Evolutionary conservation across 495 filamentous ascomycete species (phyloP), one percentile per base, ranked within the genome.

Genomic region (Xylaria longipes): DNA sequence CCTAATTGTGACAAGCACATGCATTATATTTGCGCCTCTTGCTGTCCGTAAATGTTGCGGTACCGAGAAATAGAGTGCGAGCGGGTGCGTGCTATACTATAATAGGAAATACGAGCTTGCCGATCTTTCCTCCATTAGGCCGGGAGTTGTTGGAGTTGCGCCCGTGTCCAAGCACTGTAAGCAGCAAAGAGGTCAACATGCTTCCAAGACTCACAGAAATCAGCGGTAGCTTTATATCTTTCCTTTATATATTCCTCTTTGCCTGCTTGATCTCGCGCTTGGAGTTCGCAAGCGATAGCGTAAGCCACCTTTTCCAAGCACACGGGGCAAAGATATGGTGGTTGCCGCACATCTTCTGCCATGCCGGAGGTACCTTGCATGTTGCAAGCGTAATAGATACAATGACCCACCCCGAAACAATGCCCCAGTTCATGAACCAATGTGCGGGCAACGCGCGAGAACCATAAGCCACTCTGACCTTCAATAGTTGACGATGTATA

Each of bases 341-440:
- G 90, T 76, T 93, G 91, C 45, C 90, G 77, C 15, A 84, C 81
- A 77, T 92, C 91, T 78, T 93, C 91, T 12, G 77, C 79, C 29
- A 93, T 78, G 9, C 85, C 82, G 4, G 85, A 85, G 2, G 87
- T 90, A 35, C 88, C 85, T 73, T 92, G 90, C 90, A 93, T 92
- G 37, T 83, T 82, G 72, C 90, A 93, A 0, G 91, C 91, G 72
- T 91, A 92, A 72, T 91, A 93, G 3, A 86, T 78, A 75, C 90
- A 92, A 75, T 92, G 91, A 9, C 77, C 89, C 5, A 92, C 81
- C 0, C 87, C 88, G 58, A 92, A 86, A 75, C 90, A 92, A 71
- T 92, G 91, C 1, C 89, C 89, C 7, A 93, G 77, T 75, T 93
- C 90, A 75, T 92, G 90, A 8, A 82, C 81, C 7, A 84, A 86